Evolutionary conservation across 1,284 basidiomycete genomes (phyloP).

Genomic region (Coniferiporia sulphurascens): DNA sequence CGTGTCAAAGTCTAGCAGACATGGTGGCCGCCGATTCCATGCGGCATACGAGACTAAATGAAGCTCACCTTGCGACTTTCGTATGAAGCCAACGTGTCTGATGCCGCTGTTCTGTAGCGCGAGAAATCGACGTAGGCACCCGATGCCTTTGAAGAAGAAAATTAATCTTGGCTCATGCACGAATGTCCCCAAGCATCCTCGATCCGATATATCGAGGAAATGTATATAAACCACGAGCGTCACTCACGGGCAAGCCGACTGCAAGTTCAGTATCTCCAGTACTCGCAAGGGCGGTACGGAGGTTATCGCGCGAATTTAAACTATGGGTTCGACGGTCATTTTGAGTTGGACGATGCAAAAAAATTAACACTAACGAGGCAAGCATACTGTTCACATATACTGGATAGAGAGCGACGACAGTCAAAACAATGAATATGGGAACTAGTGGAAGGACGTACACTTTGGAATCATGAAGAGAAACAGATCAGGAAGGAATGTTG

Average conservation of each 20-base stretch:
- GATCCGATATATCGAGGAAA: neutral
- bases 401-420: neutral
- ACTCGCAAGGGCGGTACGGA: neutral
- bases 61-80: too few relatives aligned
- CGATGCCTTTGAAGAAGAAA: too few relatives aligned
- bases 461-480: neutral
- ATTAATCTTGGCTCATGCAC: too few relatives aligned
- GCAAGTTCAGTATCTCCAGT: neutral
- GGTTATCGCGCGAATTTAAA: neutral
- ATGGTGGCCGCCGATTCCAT: too few relatives aligned
- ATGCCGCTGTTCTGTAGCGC: too few relatives aligned
- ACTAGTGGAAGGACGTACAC: neutral
- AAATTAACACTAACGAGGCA: neutral
- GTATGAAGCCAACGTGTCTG: too few relatives aligned
- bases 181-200: too few relatives aligned
- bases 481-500: neutral
- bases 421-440: neutral
- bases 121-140: too few relatives aligned
- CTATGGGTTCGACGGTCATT: neutral
- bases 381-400: slow-evolving; percentile 3
- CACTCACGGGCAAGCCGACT: neutral
- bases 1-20: too few relatives aligned
- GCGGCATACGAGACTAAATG: too few relatives aligned
- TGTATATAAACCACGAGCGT: neutral
- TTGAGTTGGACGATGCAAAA: too few relatives aligned